Percentiles rank a stretch among this genome's conserved stretches.
phyloP scores from a whole-genome alignment of 176 grass and related monocot species.

The Aegilops bicornis region DNA sequence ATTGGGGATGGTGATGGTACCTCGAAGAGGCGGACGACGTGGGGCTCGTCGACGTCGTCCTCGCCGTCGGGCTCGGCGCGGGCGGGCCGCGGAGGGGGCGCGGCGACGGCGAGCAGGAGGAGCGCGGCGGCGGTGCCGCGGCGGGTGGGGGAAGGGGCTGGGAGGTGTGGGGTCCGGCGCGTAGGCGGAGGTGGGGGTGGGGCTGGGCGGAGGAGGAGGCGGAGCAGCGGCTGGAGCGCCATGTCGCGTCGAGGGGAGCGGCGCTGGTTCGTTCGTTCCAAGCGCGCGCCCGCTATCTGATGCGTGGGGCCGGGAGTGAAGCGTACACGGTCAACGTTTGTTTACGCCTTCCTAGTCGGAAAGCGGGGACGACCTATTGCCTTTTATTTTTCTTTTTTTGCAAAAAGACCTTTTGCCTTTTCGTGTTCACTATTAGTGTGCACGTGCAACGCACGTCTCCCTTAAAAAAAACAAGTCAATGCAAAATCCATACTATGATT shows the following conservation, averaged over 20 bases:
- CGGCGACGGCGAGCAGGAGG: slow-evolving; percentile 13
- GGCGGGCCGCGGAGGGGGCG: background rate
- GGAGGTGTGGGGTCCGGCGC: background rate
- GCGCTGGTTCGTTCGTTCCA: background rate
- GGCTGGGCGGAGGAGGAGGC: slow-evolving; percentile 22
- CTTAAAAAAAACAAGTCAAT: no score
- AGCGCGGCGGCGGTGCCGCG: slow-evolving; percentile 20
- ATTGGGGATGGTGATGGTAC: background rate
- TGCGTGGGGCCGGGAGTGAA: slow-evolving; percentile 1
- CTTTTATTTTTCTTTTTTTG: no score
- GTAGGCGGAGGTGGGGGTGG: background rate
- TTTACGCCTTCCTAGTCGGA: no score
- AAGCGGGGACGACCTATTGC: no score
- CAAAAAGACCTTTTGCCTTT: no score
- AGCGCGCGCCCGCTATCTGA: slow-evolving; percentile 26
- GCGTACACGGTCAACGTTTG: background rate
- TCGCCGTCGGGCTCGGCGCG: slow-evolving; percentile 24
- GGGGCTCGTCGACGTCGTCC: slow-evolving; percentile 44
- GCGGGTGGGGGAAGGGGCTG: background rate
- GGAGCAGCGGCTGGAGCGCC: slow-evolving; percentile 38
- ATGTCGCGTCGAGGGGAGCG: slow-evolving; percentile 12
- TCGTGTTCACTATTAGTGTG: no score
- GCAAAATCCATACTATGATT: no score
- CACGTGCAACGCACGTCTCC: no score
- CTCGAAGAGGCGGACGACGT: slow-evolving; percentile 47